A percentile compares a stretch with the other conserved stretches of the same genome.
Conservation (phyloP, 1,139 yeast species). For the Debaryomyces nepalensis region DNA sequence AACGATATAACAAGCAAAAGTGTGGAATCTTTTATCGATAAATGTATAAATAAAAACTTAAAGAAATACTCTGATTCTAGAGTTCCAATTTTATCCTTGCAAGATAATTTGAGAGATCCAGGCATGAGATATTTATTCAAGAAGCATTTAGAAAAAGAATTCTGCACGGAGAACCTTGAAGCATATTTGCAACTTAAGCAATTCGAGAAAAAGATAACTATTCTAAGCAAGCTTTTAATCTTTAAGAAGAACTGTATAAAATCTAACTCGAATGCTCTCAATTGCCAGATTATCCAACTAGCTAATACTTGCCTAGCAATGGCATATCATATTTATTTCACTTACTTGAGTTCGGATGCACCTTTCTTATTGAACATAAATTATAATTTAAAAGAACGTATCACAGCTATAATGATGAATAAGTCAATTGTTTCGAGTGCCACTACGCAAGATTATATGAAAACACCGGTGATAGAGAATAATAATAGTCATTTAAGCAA, state of each 20-base stretch:
- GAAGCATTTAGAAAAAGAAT: conserved; percentile 62
- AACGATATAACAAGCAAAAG: conserved; percentile 2
- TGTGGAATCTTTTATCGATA: conserved; percentile 7
- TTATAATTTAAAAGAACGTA: conserved; percentile 54
- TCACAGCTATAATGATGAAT: conserved; percentile 49
- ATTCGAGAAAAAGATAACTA: conserved; percentile 30
- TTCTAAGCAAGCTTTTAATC: conserved; percentile 25
- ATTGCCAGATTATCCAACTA: conserved; percentile 44
- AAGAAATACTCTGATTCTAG: neutral
- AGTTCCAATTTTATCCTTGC: conserved; percentile 30
- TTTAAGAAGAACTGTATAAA: conserved; percentile 20
- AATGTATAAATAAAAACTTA: neutral
- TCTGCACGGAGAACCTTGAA: conserved; percentile 76
- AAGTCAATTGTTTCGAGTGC: conserved; percentile 9
- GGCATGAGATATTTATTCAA: conserved; percentile 74
- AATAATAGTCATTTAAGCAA: neutral
- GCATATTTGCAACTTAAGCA: conserved; percentile 65
- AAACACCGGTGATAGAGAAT: conserved; percentile 1
- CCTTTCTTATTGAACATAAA: conserved; percentile 76
- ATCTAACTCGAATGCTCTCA: conserved; percentile 14
- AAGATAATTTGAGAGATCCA: conserved; percentile 68
- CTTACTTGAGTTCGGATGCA: conserved; percentile 70
- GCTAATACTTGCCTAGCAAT: conserved; percentile 58
- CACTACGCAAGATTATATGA: conserved; percentile 5
- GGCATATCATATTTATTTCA: conserved; percentile 66